Conservation (phyloP, 805 yeast genomes). For the Cyberlindnera xishuangbannaensis region DNA sequence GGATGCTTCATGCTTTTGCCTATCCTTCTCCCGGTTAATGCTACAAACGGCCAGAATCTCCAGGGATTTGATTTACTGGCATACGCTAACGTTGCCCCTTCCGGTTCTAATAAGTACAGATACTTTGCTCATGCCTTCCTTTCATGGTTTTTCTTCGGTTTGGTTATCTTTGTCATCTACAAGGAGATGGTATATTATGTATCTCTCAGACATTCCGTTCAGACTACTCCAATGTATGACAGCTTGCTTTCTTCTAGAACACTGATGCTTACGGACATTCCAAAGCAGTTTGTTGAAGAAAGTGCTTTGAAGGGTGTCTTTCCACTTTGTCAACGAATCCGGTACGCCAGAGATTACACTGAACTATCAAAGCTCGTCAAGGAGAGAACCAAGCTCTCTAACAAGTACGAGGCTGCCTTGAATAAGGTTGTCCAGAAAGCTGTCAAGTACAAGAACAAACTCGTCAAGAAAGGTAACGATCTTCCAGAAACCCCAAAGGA, state of each 20-base stretch:
- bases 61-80: slow-evolving; percentile 62
- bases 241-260: slow-evolving; percentile 67
- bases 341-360: slow-evolving; percentile 59
- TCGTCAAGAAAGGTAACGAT: slow-evolving; percentile 50
- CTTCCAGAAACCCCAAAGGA: slow-evolving; percentile 50
- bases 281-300: slow-evolving; percentile 40
- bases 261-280: slow-evolving; percentile 62
- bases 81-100: slow-evolving; percentile 47
- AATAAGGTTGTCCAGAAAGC: slow-evolving; percentile 57
- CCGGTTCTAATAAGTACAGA: slow-evolving; percentile 45
- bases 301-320: slow-evolving; percentile 49
- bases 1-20: slow-evolving; percentile 34
- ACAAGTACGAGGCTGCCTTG: slow-evolving; percentile 60
- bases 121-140: slow-evolving; percentile 69
- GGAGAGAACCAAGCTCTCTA: slow-evolving; percentile 57
- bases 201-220: slow-evolving; percentile 66
- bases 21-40: slow-evolving; percentile 66
- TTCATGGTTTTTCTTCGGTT: slow-evolving; percentile 69
- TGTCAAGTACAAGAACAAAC: slow-evolving; percentile 48
- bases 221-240: slow-evolving; percentile 68
- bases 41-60: slow-evolving; percentile 53
- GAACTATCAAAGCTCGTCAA: slow-evolving; percentile 50
- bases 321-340: slow-evolving; percentile 53
- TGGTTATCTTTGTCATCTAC: slow-evolving; percentile 60
- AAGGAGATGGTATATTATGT: slow-evolving; percentile 69